Evolutionary conservation across 75 land plant genomes (phyloP), one percentile per base, ranked within the genome.

Genomic region (Selaginella tamariscina): DNA sequence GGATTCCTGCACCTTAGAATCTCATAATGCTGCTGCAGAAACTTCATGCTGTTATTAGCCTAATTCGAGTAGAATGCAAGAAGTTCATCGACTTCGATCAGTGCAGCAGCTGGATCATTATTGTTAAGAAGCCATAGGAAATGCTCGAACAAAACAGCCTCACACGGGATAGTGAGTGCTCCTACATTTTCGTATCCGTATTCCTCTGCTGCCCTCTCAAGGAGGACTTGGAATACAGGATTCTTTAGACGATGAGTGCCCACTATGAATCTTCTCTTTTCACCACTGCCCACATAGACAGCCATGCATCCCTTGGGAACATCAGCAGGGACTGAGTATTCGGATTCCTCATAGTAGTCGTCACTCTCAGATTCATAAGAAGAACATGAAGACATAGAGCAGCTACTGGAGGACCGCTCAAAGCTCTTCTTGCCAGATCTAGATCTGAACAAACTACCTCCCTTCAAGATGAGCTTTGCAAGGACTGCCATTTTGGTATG

Each of bases 91-190:
- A 39, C 49, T 15, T 39, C 49, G 49, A 39, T 5, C 49, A 39
- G 5, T 15, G 49, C 49, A 39, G 49, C 49, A 15, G 49, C 49
- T 5, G 49, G 49, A 39, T 39, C 49, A 15, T 39, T 15, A 15
- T 39, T 39, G 49, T 15, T 39, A 15, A 39, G 49, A 39, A 39
- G 49, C 62, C 62, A 59, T 59, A 59, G 26, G 21, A 59, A 59
- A n/a, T 59, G 62, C 62, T 59, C 62, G 23, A 59, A 59, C 26
- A 59, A 23, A n/a, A 59, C 62, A 8, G 62, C n/a, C 5, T 59
- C 62, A n/a, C 62, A 59, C 8, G 62, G 62, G 26, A 59, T 59
- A 5, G 5, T n/a, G 26, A 59, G 62, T 9, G 27, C 62, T 23
- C 62, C 62, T 2, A n/a, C 2, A 23, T 59, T 23, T 21, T n/a